Evolutionary conservation across 2,329 filamentous ascomycete species (phyloP), one percentile per base, ranked within the genome.

Genomic region (Meredithiella fracta): DNA sequence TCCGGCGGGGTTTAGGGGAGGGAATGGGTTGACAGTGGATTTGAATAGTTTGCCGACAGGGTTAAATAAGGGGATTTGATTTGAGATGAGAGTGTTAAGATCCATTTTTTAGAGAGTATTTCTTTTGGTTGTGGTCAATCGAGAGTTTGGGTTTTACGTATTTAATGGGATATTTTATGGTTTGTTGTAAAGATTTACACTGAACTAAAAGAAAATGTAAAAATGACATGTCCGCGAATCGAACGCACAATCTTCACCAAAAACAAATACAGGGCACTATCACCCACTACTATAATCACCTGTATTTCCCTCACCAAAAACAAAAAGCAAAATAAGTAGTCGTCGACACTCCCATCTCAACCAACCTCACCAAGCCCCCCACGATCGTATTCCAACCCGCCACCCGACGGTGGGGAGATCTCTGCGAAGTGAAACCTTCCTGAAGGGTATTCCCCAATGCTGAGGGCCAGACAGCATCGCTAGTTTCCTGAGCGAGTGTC

Each of bases 351-450:
- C 72, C 77, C 72, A 77, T 77, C 76, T 73, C 72, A 68, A 68
- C 65, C 66, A 66, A 64, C 69, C 69, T 72, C 69, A 72, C 74
- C 78, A 81, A 75, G 68, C 77, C 76, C 75, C 72, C 66, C 72
- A 70, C 73, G 72, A 73, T 74, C 78, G 80, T 82, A 68, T 75
- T 83, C 80, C 80, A 79, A 69, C 72, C 71, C 79, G 80, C 80
- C 79, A 83, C 73, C 73, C 74, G 75, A 81, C 77, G 80, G 79
- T 78, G 79, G 77, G 79, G 74, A 80, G 72, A 67, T 68, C 79
- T 82, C 77, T 83, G 80, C 79, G 80, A 78, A 81, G 80, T 83
- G 77, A 83, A 70, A 58, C 80, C 80, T 82, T 79, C 75, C 80
- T 83, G 73, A 79, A 82, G 79, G 64, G 66, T 83, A 64, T 72